Evolutionary conservation across 2,329 filamentous ascomycete genomes (phyloP).

Genomic region (Trichophyton benhamiae): DNA sequence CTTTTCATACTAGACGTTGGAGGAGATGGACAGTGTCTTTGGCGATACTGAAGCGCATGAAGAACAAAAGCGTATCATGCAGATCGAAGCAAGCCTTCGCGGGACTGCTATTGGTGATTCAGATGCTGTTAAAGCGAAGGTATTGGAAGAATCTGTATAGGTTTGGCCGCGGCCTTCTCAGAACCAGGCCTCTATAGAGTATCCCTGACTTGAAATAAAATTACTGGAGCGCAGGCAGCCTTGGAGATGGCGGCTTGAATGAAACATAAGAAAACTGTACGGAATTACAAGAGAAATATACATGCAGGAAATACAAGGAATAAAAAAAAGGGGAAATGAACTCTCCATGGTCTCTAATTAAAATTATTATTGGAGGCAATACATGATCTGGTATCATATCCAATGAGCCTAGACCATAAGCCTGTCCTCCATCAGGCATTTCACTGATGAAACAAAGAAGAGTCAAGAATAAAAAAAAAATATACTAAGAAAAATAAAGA

Average conservation of each 20-base stretch:
- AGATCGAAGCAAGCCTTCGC: slow-evolving; percentile 28
- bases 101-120: slow-evolving; percentile 14
- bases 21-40: slow-evolving; percentile 44
- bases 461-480: background rate
- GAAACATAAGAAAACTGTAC: background rate
- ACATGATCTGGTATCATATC: background rate
- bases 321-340: background rate
- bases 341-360: background rate
- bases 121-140: background rate
- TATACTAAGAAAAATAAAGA: background rate
- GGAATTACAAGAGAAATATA: background rate
- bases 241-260: background rate
- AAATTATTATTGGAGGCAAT: background rate
- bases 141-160: background rate
- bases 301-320: background rate
- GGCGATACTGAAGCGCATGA: slow-evolving; percentile 28
- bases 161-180: background rate
- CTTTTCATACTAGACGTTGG: slow-evolving; percentile 31
- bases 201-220: background rate
- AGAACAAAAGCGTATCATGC: slow-evolving; percentile 28
- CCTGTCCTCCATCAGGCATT: background rate
- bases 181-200: background rate
- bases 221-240: background rate
- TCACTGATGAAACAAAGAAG: background rate
- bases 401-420: background rate